A percentile compares a stretch with the other conserved stretches of the same genome.
Evolutionary conservation across 2,329 filamentous ascomycete genomes (phyloP).

Genomic region (Pseudocercospora ulei): DNA sequence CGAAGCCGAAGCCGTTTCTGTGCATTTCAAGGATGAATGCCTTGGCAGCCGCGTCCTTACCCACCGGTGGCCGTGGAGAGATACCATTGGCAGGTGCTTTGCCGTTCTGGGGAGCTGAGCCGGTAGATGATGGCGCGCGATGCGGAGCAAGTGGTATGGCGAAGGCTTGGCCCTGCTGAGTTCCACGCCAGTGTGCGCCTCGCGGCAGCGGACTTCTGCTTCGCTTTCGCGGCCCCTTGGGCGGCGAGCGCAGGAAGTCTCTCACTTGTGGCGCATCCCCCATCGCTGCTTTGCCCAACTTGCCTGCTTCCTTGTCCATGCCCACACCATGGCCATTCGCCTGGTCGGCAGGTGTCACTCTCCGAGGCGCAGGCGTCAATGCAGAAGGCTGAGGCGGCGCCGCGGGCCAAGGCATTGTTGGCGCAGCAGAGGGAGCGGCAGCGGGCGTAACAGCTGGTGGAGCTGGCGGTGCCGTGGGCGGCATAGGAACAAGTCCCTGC

Average conservation of each 20-base stretch:
- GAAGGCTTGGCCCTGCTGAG: constrained; percentile 13
- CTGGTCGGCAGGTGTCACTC: background rate
- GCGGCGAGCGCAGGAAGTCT: constrained; percentile 26
- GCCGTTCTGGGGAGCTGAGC: constrained; percentile 7
- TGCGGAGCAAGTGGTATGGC: constrained; percentile 9
- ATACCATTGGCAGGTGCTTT: constrained; percentile 4
- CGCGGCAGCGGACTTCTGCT: constrained; percentile 13
- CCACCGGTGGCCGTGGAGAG: background rate
- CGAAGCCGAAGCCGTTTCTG: constrained; percentile 58
- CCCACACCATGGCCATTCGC: constrained; percentile 26
- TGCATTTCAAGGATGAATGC: constrained; percentile 34
- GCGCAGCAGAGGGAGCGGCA: background rate
- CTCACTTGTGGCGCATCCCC: constrained; percentile 14
- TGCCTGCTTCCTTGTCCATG: constrained; percentile 59
- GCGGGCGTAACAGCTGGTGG: background rate
- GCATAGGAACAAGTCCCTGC: constrained; percentile 24
- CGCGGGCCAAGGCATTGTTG: background rate
- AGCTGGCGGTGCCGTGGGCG: constrained; percentile 14
- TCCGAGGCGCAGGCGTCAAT: constrained; percentile 3
- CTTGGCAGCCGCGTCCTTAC: constrained; percentile 20
- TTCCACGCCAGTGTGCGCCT: constrained; percentile 11
- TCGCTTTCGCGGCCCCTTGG: constrained; percentile 27
- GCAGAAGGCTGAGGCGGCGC: constrained; percentile 1
- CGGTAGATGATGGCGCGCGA: constrained; percentile 7
- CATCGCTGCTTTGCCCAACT: constrained; percentile 62